phyloP scores from a whole-genome alignment of 768 basidiomycete genomes.

The Exidia glandulosa region DNA sequence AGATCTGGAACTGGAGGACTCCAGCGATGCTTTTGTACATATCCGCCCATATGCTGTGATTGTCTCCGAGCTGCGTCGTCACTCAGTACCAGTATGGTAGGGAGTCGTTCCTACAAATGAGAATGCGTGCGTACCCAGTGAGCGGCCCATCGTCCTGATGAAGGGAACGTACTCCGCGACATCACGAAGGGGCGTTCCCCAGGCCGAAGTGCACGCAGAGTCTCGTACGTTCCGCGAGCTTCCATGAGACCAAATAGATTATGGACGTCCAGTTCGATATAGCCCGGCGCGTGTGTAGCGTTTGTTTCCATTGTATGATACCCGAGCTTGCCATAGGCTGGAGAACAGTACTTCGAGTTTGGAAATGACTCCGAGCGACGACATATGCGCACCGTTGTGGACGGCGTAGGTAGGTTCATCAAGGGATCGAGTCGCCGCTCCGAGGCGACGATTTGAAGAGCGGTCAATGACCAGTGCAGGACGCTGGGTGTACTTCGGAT shows the following conservation, averaged over 20 bases:
- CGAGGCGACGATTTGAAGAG: conserved; percentile 22
- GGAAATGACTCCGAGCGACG: not conserved
- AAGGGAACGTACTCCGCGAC: conserved; percentile 57
- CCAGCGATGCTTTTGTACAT: conserved; percentile 63
- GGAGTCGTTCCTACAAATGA: not conserved
- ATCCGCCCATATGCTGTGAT: conserved; percentile 64
- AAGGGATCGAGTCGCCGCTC: conserved; percentile 33
- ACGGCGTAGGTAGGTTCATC: conserved; percentile 57
- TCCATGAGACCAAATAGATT: conserved; percentile 67
- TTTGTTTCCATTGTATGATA: conserved; percentile 53
- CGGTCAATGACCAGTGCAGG: not conserved
- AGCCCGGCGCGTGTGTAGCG: conserved; percentile 54
- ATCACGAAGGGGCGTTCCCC: conserved; percentile 63
- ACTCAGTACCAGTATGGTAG: not conserved
- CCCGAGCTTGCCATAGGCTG: conserved; percentile 41
- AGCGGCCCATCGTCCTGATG: conserved; percentile 57
- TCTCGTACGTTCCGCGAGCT: conserved; percentile 51
- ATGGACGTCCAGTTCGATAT: conserved; percentile 54
- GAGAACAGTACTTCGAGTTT: not conserved
- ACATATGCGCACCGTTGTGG: conserved; percentile 44
- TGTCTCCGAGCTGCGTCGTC: conserved; percentile 55
- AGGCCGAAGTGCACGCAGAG: conserved; percentile 40
- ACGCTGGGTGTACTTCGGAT: not conserved
- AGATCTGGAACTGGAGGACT: conserved; percentile 71
- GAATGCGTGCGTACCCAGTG: conserved; percentile 45